Conservation (phyloP, 306 rosid genomes). For the Dicorynia guianensis region DNA sequence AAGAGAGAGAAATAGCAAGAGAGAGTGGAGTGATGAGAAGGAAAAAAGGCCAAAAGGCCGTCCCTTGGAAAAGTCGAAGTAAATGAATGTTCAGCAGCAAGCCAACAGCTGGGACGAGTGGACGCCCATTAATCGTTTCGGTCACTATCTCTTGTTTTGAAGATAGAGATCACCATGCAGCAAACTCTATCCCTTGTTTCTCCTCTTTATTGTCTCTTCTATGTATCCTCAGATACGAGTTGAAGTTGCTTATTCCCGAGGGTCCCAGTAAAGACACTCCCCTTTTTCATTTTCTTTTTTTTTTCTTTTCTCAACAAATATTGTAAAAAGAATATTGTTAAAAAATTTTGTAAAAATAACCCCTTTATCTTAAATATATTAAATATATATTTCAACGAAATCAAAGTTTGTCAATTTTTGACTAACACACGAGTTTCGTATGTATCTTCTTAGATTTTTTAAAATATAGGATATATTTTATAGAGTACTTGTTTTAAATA, state of each 20-base stretch:
- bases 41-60: slow-evolving; percentile 43
- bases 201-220: not conserved
- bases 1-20: no score
- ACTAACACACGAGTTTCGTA: no score
- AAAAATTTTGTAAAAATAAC: no score
- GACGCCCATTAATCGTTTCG: slow-evolving; percentile 29
- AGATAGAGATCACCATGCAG: slow-evolving; percentile 13
- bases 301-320: no score
- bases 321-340: no score
- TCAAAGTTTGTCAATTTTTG: no score
- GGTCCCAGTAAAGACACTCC: not conserved
- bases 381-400: no score
- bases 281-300: no score
- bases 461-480: no score
- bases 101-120: slow-evolving; percentile 46
- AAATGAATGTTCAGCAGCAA: slow-evolving; percentile 17
- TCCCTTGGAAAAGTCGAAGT: slow-evolving; percentile 32
- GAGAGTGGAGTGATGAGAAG: not conserved
- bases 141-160: slow-evolving; percentile 29
- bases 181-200: not conserved
- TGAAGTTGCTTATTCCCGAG: not conserved
- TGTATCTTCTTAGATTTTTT: no score
- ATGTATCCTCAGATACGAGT: not conserved
- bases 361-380: no score
- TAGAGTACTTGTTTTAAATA: no score